Conservation (phyloP, 805 yeast genomes). For the Ascoidea rubescens region DNA sequence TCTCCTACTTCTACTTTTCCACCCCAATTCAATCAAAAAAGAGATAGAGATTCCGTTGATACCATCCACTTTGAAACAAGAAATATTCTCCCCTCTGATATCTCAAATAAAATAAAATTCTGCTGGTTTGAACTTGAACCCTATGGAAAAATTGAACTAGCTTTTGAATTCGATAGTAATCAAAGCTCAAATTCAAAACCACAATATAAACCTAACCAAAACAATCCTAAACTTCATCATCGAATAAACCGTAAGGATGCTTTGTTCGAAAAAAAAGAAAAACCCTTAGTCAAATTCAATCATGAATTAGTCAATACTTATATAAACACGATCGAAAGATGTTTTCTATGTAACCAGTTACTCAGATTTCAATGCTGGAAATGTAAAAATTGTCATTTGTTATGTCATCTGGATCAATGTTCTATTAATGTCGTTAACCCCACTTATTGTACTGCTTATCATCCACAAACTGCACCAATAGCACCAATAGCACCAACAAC, state of each 20-base stretch:
- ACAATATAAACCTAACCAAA: not conserved
- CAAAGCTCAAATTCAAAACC: not conserved
- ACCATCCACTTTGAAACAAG: not conserved
- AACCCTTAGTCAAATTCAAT: not conserved
- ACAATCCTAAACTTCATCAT: not conserved
- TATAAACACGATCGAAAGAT: not conserved
- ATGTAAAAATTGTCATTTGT: not conserved
- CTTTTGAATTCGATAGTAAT: not conserved
- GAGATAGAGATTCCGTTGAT: too few relatives aligned
- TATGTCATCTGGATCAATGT: not conserved
- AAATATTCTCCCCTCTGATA: not conserved
- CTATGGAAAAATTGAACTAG: not conserved
- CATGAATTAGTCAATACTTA: not conserved
- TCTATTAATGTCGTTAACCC: not conserved
- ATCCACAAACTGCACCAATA: not conserved
- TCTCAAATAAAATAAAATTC: not conserved
- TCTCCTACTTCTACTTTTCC: not conserved
- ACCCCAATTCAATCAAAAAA: too few relatives aligned
- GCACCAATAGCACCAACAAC: not conserved
- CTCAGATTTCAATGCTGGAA: not conserved
- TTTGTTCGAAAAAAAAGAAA: not conserved
- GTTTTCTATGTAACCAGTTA: not conserved
- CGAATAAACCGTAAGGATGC: not conserved
- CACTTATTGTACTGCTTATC: not conserved
- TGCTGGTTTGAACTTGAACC: not conserved